A percentile compares a stretch with the other conserved stretches of the same genome.
Evolutionary conservation across 768 basidiomycete genomes (phyloP).

Genomic region (Russula lepida): DNA sequence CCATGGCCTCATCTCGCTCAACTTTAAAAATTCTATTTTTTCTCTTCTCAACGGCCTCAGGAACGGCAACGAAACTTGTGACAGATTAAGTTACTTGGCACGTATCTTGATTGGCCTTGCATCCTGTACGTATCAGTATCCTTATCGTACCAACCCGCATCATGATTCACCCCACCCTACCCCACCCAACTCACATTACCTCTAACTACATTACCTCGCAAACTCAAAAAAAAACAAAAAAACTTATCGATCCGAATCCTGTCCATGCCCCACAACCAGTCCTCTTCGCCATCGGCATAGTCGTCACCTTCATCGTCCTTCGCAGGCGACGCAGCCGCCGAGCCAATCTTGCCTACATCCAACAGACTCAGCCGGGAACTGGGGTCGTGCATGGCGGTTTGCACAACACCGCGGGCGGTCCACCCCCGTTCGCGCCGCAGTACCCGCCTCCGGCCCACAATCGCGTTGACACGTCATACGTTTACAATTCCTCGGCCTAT

Average conservation of each 20-base stretch:
- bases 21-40: not conserved
- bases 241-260: too few relatives aligned
- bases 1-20: not conserved
- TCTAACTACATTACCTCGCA: too few relatives aligned
- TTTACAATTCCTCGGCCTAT: slow-evolving; percentile 1
- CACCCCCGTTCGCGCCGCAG: not conserved
- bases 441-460: slow-evolving; percentile 5
- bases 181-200: too few relatives aligned
- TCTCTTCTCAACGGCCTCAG: not conserved
- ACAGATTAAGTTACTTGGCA: not conserved
- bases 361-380: not conserved
- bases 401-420: not conserved
- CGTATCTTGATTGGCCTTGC: not conserved
- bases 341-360: not conserved
- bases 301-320: not conserved
- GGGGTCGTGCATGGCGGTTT: not conserved
- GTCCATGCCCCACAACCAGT: not conserved
- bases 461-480: not conserved
- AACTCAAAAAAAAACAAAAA: not conserved
- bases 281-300: not conserved
- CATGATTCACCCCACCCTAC: not conserved
- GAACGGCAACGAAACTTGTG: not conserved
- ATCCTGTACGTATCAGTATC: not conserved
- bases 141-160: too few relatives aligned
- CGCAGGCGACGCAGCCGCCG: not conserved